phyloP scores from a whole-genome alignment of 2,329 filamentous ascomycete genomes.

The Arthrobotrys sinensis region DNA sequence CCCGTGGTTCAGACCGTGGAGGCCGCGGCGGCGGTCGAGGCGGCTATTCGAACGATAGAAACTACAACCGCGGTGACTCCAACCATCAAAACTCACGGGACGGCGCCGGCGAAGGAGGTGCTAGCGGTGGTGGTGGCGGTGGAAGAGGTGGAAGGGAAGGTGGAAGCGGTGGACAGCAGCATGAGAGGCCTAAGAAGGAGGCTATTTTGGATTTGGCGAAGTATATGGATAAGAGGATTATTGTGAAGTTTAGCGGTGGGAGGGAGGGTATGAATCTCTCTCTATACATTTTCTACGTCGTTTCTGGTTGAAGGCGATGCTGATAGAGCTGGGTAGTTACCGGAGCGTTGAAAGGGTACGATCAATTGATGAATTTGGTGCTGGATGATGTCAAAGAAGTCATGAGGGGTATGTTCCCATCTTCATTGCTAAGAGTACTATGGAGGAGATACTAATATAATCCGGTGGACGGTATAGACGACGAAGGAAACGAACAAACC shows the following conservation, averaged over 20 bases:
- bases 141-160: conserved; percentile 68
- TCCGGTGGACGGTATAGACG: conserved; percentile 74
- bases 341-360: conserved; percentile 92
- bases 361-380: conserved; percentile 98
- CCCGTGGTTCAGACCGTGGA: conserved; percentile 53
- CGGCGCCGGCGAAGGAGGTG: conserved; percentile 64
- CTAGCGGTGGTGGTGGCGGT: conserved; percentile 69
- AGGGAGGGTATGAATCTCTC: conserved; percentile 83
- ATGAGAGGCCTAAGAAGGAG: conserved; percentile 94
- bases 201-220: conserved; percentile 96
- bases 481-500: conserved; percentile 88
- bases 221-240: conserved; percentile 97
- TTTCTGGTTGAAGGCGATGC: neutral
- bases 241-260: conserved; percentile 96
- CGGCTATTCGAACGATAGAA: conserved; percentile 67
- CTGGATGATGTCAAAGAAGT: conserved; percentile 93
- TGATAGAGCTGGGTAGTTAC: conserved; percentile 74
- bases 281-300: neutral
- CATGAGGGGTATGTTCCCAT: conserved; percentile 78
- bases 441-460: conserved; percentile 9
- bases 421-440: conserved; percentile 8
- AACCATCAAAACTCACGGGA: conserved; percentile 70
- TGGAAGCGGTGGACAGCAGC: conserved; percentile 70
- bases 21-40: conserved; percentile 70
- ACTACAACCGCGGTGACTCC: conserved; percentile 63